Evolutionary conservation across 1,284 basidiomycete species (phyloP).

Genomic region (Butyriboletus regius): DNA sequence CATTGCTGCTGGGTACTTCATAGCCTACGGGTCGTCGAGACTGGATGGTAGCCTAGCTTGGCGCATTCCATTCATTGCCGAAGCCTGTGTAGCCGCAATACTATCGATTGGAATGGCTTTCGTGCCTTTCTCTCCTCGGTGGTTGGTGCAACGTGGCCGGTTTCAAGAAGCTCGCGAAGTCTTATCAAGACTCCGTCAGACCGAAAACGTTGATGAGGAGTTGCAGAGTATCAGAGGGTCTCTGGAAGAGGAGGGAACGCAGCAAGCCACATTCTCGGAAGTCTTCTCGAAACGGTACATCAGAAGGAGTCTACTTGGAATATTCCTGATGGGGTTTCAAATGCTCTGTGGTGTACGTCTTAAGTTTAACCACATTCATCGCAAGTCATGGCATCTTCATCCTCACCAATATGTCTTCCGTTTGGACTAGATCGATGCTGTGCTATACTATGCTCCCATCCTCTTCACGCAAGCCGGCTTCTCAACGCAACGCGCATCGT

Average conservation of each 20-base stretch:
- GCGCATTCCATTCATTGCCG: conserved; percentile 43
- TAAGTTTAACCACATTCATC: background rate
- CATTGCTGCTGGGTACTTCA: conserved; percentile 45
- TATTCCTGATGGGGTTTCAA: conserved; percentile 44
- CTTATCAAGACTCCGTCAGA: conserved; percentile 14
- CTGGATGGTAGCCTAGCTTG: conserved; percentile 39
- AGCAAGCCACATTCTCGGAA: conserved; percentile 22
- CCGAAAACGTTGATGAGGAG: conserved; percentile 19
- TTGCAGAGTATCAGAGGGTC: conserved; percentile 18
- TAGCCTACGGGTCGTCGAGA: conserved; percentile 42
- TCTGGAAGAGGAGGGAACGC: conserved; percentile 20
- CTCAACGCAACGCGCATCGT: conserved; percentile 39
- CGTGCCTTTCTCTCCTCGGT: conserved; percentile 50
- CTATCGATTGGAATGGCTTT: conserved; percentile 43
- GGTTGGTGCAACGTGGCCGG: conserved; percentile 42
- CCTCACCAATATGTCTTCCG: conserved; percentile 21
- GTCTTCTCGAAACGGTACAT: conserved; percentile 31
- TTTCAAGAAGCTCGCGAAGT: conserved; percentile 36
- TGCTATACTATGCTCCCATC: conserved; percentile 44
- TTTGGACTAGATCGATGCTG: conserved; percentile 20
- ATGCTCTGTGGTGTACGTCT: conserved; percentile 34
- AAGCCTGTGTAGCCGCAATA: conserved; percentile 35
- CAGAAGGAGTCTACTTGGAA: conserved; percentile 38
- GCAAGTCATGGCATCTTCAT: conserved; percentile 13
- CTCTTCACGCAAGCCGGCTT: conserved; percentile 48